phyloP scores from a whole-genome alignment of 805 yeast species.

The Schizosaccharomyces octosporus region DNA sequence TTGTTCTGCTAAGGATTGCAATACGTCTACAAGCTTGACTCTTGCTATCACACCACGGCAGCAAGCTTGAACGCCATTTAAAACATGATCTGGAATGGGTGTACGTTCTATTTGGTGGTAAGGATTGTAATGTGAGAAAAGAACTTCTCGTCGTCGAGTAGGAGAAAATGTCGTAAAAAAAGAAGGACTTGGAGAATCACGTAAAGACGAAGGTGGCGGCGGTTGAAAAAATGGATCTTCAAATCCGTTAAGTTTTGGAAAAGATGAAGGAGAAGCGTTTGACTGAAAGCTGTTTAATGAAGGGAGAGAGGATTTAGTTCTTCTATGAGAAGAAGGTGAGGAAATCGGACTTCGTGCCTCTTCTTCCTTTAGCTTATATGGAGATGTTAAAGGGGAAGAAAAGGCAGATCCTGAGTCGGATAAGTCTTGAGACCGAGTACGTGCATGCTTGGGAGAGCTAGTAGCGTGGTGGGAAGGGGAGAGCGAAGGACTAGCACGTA shows the following conservation, averaged over 20 bases:
- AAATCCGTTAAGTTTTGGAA: neutral
- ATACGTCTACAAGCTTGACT: neutral
- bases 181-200: neutral
- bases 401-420: neutral
- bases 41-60: conserved; percentile 2
- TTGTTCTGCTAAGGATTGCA: neutral
- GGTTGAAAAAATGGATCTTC: neutral
- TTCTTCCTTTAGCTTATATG: neutral
- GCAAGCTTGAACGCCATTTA: neutral
- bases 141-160: neutral
- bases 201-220: neutral
- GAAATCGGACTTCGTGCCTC: neutral
- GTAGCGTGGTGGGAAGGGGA: neutral
- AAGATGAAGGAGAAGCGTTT: neutral
- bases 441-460: neutral
- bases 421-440: neutral
- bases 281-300: neutral
- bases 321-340: neutral
- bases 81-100: neutral
- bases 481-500: neutral
- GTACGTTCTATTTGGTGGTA: neutral
- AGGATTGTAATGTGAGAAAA: neutral
- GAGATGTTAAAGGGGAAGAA: neutral
- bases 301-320: neutral
- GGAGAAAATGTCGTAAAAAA: neutral